Conservation (phyloP, 2,329 filamentous ascomycete genomes). For the Emmonsiellopsis sp. region DNA sequence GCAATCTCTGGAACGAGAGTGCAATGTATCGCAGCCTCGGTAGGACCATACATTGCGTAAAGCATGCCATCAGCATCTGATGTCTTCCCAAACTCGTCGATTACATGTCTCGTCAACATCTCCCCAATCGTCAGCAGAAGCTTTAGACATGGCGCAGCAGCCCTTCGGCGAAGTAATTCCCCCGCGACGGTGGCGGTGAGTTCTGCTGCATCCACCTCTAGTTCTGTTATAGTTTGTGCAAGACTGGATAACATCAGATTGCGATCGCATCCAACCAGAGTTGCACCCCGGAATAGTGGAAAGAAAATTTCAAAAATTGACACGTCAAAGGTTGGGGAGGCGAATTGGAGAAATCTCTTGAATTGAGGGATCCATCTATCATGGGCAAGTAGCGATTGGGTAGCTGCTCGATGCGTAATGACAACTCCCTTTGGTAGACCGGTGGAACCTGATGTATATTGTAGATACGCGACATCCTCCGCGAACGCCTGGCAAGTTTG, state of each 20-base stretch:
- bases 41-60: slow-evolving; percentile 92
- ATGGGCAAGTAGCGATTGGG: slow-evolving; percentile 76
- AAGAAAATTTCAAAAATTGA: slow-evolving; percentile 96
- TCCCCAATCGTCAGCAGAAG: slow-evolving; percentile 82
- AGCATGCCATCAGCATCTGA: slow-evolving; percentile 52
- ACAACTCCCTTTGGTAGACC: slow-evolving; percentile 81
- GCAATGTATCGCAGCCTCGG: slow-evolving; percentile 85
- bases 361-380: slow-evolving; percentile 68
- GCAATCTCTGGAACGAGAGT: slow-evolving; percentile 61
- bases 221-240: slow-evolving; percentile 52
- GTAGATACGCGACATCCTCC: slow-evolving; percentile 63
- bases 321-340: slow-evolving; percentile 86
- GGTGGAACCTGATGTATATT: slow-evolving; percentile 90
- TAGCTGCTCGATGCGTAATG: slow-evolving; percentile 69
- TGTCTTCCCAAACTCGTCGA: slow-evolving; percentile 67
- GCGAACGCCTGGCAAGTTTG: slow-evolving; percentile 13
- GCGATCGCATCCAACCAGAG: slow-evolving; percentile 63
- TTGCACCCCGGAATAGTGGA: slow-evolving; percentile 63
- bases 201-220: slow-evolving; percentile 75
- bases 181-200: slow-evolving; percentile 81
- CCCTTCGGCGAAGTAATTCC: slow-evolving; percentile 61
- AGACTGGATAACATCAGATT: slow-evolving; percentile 66
- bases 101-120: slow-evolving; percentile 72
- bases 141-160: slow-evolving; percentile 57
- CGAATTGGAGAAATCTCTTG: slow-evolving; percentile 78